Evolutionary conservation across 2,329 filamentous ascomycete species (phyloP).

Genomic region (Alternaria arbusti): DNA sequence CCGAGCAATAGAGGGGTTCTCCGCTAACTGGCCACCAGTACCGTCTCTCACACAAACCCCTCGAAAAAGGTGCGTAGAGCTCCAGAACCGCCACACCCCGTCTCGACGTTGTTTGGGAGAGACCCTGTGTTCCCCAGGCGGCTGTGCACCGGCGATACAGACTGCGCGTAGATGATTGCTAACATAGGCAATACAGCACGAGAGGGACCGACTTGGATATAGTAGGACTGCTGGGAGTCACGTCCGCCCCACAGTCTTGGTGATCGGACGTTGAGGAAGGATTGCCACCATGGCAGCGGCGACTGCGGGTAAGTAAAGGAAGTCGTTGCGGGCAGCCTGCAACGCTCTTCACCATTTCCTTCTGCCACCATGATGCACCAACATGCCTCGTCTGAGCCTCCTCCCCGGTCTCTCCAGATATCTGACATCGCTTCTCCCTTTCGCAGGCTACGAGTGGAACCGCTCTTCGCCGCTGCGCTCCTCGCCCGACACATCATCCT

Average conservation of each 20-base stretch:
- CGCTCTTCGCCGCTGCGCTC: conserved; percentile 49
- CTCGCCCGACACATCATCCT: conserved; percentile 74
- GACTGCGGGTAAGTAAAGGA: conserved; percentile 49
- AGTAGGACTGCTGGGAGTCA: conserved; percentile 16
- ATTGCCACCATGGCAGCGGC: conserved; percentile 49
- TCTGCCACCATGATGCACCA: conserved; percentile 23
- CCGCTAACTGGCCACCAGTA: conserved; percentile 44
- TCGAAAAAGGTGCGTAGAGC: conserved; percentile 42
- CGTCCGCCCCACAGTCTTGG: conserved; percentile 15
- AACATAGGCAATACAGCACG: conserved; percentile 24
- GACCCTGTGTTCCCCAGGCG: background rate
- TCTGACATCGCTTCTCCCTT: conserved; percentile 44
- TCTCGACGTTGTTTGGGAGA: background rate
- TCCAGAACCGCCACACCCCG: conserved; percentile 14
- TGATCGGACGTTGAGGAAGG: conserved; percentile 28
- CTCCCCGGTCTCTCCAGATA: conserved; percentile 34
- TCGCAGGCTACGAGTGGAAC: conserved; percentile 51
- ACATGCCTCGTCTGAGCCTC: conserved; percentile 25
- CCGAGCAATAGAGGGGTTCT: conserved; percentile 37
- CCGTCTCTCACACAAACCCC: conserved; percentile 32
- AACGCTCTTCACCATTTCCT: conserved; percentile 27
- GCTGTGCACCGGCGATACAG: background rate
- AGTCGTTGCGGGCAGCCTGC: conserved; percentile 27
- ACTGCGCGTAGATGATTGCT: conserved; percentile 14
- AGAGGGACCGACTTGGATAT: conserved; percentile 11